Conservation (phyloP, 352 stramenopile species). For the Elongisporangium senticosum region DNA sequence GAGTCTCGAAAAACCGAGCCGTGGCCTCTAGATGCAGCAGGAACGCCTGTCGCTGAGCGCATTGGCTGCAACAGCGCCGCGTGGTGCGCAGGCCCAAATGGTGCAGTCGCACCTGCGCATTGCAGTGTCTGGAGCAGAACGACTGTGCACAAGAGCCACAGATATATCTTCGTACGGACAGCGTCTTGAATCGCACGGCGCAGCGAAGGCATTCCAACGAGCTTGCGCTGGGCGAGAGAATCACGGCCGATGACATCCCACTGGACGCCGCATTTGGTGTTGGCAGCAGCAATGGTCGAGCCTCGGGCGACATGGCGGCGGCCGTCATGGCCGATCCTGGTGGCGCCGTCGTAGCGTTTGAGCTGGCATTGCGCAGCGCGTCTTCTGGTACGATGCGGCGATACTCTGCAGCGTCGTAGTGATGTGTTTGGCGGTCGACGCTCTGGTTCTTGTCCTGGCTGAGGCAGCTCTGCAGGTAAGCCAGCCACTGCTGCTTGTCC, state of each 20-base stretch:
- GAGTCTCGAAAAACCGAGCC: constrained; percentile 27
- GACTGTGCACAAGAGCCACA: constrained; percentile 49
- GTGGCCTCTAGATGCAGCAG: constrained; percentile 32
- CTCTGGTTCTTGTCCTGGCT: constrained; percentile 18
- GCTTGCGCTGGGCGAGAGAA: not conserved
- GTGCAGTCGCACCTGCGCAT: constrained; percentile 33
- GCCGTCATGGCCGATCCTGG: not conserved
- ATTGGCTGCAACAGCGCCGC: constrained; percentile 46
- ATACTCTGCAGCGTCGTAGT: constrained; percentile 25
- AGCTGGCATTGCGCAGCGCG: constrained; percentile 19
- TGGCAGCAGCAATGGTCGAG: not conserved
- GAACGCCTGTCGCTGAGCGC: constrained; percentile 53
- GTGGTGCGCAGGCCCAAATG: constrained; percentile 29
- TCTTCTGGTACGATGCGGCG: constrained; percentile 53
- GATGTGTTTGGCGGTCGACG: constrained; percentile 1
- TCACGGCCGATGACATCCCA: constrained; percentile 8
- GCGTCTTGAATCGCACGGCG: constrained; percentile 40
- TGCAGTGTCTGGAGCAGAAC: constrained; percentile 64
- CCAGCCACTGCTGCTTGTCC: constrained; percentile 47
- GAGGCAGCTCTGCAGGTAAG: constrained; percentile 23
- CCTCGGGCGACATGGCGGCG: not conserved
- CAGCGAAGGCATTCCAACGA: constrained; percentile 16
- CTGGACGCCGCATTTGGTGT: constrained; percentile 3
- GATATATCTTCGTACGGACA: constrained; percentile 42
- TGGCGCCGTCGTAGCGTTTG: constrained; percentile 1